Percentiles rank a stretch among this genome's conserved stretches.
phyloP scores from a whole-genome alignment of 2,329 filamentous ascomycete species.

The Capronia americana region DNA sequence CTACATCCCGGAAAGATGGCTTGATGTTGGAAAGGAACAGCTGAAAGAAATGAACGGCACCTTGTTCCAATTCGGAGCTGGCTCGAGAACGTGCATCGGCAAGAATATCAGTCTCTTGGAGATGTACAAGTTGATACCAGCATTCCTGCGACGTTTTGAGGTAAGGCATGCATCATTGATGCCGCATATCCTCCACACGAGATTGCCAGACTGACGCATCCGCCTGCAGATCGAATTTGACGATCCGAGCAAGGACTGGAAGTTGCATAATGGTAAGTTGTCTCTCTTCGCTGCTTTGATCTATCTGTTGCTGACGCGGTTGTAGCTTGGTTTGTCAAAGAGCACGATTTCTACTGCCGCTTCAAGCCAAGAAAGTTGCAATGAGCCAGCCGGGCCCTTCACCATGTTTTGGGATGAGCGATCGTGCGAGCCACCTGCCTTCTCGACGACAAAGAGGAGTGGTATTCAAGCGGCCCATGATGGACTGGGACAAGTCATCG shows the following conservation, averaged over 20 bases:
- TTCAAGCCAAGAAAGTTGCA: constrained; percentile 34
- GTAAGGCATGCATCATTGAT: constrained; percentile 19
- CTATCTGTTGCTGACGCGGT: neutral
- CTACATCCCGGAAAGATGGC: constrained; percentile 73
- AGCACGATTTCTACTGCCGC: constrained; percentile 44
- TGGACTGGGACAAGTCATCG: neutral
- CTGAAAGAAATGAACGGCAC: constrained; percentile 58
- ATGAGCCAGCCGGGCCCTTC: neutral
- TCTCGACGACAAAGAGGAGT: neutral
- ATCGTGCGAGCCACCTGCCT: neutral
- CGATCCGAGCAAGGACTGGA: constrained; percentile 38
- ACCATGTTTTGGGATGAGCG: neutral
- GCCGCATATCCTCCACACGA: neutral
- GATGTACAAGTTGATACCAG: constrained; percentile 43
- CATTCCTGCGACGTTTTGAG: constrained; percentile 38
- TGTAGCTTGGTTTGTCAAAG: constrained; percentile 60
- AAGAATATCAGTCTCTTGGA: constrained; percentile 43
- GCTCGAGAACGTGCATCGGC: constrained; percentile 53
- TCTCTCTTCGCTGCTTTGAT: neutral
- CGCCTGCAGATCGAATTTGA: constrained; percentile 50
- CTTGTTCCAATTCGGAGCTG: constrained; percentile 56
- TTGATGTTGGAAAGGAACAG: constrained; percentile 58
- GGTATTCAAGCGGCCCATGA: neutral
- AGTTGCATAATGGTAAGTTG: constrained; percentile 37
- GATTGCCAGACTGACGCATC: constrained; percentile 25